phyloP scores from a whole-genome alignment of 768 basidiomycete species.

The Mycena olivaceomarginata region DNA sequence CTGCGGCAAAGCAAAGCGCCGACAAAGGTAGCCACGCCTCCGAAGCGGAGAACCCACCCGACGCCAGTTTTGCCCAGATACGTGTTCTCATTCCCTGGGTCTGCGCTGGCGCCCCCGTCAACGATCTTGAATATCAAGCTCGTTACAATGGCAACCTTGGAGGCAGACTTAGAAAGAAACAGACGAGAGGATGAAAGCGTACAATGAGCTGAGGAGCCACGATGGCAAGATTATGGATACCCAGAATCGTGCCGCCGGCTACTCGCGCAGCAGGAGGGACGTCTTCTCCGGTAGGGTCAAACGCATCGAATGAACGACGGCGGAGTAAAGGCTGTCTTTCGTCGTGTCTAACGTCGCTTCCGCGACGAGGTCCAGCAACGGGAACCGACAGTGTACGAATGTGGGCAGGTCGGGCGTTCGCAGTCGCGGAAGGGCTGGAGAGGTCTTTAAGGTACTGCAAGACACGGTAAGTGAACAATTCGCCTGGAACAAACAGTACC shows the following conservation, averaged over 20 bases:
- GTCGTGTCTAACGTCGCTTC: constrained; percentile 67
- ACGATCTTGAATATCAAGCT: constrained; percentile 38
- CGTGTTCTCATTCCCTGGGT: constrained; percentile 68
- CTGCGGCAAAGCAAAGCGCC: constrained; percentile 88
- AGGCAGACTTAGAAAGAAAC: neutral
- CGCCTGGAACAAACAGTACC: constrained; percentile 6
- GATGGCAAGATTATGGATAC: constrained; percentile 96
- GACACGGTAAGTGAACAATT: constrained; percentile 4
- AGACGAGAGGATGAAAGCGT: constrained; percentile 51
- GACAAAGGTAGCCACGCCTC: constrained; percentile 71
- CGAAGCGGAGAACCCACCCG: constrained; percentile 95
- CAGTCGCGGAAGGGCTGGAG: constrained; percentile 57
- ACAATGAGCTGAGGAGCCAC: constrained; percentile 97
- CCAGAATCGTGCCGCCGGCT: constrained; percentile 93
- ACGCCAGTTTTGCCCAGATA: constrained; percentile 93
- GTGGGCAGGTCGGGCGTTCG: constrained; percentile 66
- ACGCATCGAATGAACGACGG: constrained; percentile 73
- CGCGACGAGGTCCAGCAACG: constrained; percentile 54
- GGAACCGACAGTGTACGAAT: constrained; percentile 74
- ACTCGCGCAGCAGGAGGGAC: constrained; percentile 66
- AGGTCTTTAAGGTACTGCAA: constrained; percentile 85
- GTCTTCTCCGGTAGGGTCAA: constrained; percentile 60
- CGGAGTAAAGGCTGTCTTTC: constrained; percentile 79
- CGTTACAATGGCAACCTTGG: constrained; percentile 29
- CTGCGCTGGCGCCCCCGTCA: constrained; percentile 80